Evolutionary conservation across 2,329 filamentous ascomycete species (phyloP), one percentile per base, ranked within the genome.

Genomic region (Pseudogymnoascus sp.): DNA sequence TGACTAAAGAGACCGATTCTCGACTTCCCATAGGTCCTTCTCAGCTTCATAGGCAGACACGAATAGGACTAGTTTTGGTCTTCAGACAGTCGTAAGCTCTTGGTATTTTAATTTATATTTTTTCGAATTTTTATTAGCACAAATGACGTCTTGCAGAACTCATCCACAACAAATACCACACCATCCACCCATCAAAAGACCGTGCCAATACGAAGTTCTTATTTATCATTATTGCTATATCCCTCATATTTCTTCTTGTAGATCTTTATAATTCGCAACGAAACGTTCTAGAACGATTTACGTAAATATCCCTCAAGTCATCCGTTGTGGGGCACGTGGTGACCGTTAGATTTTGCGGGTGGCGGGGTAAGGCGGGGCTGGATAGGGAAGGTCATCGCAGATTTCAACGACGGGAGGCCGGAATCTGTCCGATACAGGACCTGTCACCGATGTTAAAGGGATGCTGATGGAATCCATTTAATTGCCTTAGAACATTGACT

Each of bases 251-350:
- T 50, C n/a, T 50, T 28, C 28, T 28, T 28, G 44, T 16, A 31
- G 50, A 31, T 56, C 28, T 56, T 56, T 16, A 28, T 56, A 56
- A 33, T 33, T 50, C 44, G 14, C 18, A 8, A 50, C 6, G 47
- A 33, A 56, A 10, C 8, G 50, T 8, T 14, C 50, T 33, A 56
- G 50, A 56, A 56, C 3, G 7, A 16, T 56, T 56, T 56, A 56
- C 50, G 50, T 56, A 56, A 56, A 56, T 56, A 56, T 56, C 50
- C 50, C 50, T 56, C 50, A 56, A 53, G 50, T 56, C 28, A 56
- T 56, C 28, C 28, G 10, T 11, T 33, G 50, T 56, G 50, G 50
- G 50, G 50, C 50, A 56, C 50, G 28, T 56, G 50, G 50, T 56
- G 16, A 8, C 50, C 50, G 28, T 56, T 56, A 12, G 33, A 56